Conservation (phyloP, 352 stramenopile genomes). For the Pythium coloratum region DNA sequence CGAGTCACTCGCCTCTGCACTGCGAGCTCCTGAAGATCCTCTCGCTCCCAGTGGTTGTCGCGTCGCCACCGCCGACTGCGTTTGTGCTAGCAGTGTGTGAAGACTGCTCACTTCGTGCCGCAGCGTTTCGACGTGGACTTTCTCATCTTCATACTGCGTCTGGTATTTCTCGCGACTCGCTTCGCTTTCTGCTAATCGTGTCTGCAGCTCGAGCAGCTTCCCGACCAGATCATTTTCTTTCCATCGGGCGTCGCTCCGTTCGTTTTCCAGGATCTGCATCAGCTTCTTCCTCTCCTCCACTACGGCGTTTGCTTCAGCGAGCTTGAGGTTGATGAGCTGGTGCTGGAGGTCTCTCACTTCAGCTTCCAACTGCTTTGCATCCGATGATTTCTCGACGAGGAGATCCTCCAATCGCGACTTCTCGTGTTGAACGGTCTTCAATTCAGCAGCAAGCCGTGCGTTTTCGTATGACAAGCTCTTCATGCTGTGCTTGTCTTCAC, state of each 20-base stretch:
- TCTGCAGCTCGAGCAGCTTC: conserved; percentile 51
- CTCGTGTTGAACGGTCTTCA: conserved; percentile 16
- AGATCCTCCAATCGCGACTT: conserved; percentile 20
- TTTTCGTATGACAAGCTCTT: conserved; percentile 28
- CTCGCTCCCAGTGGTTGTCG: conserved; percentile 22
- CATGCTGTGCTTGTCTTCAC: conserved; percentile 30
- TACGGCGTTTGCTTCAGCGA: conserved; percentile 52
- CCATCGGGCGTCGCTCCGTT: conserved; percentile 49
- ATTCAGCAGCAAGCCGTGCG: conserved; percentile 19
- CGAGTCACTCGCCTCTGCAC: conserved; percentile 11
- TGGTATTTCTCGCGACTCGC: conserved; percentile 56
- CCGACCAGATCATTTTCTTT: conserved; percentile 59
- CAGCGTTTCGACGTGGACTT: conserved; percentile 64
- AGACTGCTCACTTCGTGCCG: conserved; percentile 67
- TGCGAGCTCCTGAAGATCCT: conserved; percentile 18
- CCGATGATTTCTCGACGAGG: conserved; percentile 11
- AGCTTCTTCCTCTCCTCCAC: conserved; percentile 55
- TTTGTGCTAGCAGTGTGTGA: conserved; percentile 60
- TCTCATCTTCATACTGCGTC: conserved; percentile 78
- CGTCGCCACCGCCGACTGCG: conserved; percentile 48
- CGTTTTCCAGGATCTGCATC: conserved; percentile 49
- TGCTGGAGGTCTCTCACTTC: conserved; percentile 48
- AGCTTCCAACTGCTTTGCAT: conserved; percentile 25
- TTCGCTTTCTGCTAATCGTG: conserved; percentile 51
- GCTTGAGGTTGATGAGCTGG: conserved; percentile 54